Evolutionary conservation across 176 grass and related monocot genomes (phyloP).

Genomic region (Cocos nucifera): DNA sequence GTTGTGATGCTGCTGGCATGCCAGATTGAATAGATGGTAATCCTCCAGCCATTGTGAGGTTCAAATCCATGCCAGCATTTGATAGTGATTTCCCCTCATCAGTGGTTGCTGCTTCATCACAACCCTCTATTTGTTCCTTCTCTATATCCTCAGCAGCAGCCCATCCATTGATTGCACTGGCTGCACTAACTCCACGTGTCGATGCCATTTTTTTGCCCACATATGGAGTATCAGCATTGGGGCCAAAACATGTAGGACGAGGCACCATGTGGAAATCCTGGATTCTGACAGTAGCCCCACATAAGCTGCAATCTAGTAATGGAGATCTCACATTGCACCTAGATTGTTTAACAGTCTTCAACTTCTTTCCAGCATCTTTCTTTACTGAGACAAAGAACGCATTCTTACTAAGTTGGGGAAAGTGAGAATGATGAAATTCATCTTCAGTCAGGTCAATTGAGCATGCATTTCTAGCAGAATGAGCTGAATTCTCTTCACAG

Average conservation of each 20-base stretch:
- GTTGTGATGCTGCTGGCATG: constrained; percentile 29
- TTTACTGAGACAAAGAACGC: constrained; percentile 56
- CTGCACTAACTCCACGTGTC: constrained; percentile 69
- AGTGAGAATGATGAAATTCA: constrained; percentile 27
- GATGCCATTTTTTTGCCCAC: constrained; percentile 46
- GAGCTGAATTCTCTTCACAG: constrained; percentile 91
- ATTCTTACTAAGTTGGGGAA: constrained; percentile 39
- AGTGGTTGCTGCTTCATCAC: constrained; percentile 53
- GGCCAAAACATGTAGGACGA: constrained; percentile 47
- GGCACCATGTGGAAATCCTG: constrained; percentile 57
- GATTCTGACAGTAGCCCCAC: constrained; percentile 80
- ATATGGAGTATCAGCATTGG: constrained; percentile 47
- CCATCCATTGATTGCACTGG: constrained; percentile 88
- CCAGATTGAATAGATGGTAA: constrained; percentile 53
- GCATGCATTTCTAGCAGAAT: constrained; percentile 57
- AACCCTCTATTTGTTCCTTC: constrained; percentile 61
- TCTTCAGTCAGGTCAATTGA: constrained; percentile 35
- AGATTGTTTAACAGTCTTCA: constrained; percentile 53
- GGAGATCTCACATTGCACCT: constrained; percentile 72
- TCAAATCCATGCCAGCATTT: constrained; percentile 79
- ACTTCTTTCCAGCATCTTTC: constrained; percentile 68
- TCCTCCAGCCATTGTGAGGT: constrained; percentile 74
- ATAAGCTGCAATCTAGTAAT: constrained; percentile 85
- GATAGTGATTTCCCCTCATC: constrained; percentile 60
- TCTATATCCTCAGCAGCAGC: constrained; percentile 37